phyloP scores from a whole-genome alignment of 2,329 filamentous ascomycete species.

The Atkinsonella texensis region DNA sequence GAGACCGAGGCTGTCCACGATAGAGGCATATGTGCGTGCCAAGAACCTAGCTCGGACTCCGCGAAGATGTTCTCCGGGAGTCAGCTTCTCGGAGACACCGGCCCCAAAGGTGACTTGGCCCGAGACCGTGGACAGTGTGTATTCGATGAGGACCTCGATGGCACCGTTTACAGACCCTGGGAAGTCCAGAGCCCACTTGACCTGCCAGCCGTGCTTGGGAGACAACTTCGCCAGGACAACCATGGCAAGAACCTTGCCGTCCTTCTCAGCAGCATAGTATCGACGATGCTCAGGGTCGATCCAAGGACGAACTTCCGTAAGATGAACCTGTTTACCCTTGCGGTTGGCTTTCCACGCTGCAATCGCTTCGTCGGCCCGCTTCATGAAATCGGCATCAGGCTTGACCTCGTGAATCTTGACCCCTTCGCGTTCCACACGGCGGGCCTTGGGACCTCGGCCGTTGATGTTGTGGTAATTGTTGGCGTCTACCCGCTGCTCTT shows the following conservation, averaged over 20 bases:
- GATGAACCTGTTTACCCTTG: constrained; percentile 75
- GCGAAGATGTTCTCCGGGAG: constrained; percentile 69
- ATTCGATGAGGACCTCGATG: constrained; percentile 72
- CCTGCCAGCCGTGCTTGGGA: constrained; percentile 76
- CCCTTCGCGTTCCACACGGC: constrained; percentile 70
- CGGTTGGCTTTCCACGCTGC: constrained; percentile 68
- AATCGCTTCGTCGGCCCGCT: constrained; percentile 60
- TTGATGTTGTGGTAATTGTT: constrained; percentile 50
- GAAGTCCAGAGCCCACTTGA: constrained; percentile 95
- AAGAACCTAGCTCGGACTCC: constrained; percentile 72
- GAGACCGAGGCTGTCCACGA: constrained; percentile 72
- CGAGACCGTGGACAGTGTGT: constrained; percentile 44
- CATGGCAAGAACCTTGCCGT: constrained; percentile 61
- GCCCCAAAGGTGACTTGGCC: constrained; percentile 72
- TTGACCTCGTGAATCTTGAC: constrained; percentile 67
- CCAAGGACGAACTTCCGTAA: constrained; percentile 86
- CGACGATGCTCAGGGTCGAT: constrained; percentile 70
- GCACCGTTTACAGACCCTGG: constrained; percentile 74
- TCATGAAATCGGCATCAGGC: constrained; percentile 56
- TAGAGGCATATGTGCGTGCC: constrained; percentile 67
- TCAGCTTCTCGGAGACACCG: constrained; percentile 63
- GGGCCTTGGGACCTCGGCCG: constrained; percentile 58
- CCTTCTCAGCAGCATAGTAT: constrained; percentile 71
- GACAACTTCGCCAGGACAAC: constrained; percentile 76
- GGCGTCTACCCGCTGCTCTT: constrained; percentile 78